Conservation (phyloP, 148 eudicot genomes). For the Persicaria maculosa region DNA sequence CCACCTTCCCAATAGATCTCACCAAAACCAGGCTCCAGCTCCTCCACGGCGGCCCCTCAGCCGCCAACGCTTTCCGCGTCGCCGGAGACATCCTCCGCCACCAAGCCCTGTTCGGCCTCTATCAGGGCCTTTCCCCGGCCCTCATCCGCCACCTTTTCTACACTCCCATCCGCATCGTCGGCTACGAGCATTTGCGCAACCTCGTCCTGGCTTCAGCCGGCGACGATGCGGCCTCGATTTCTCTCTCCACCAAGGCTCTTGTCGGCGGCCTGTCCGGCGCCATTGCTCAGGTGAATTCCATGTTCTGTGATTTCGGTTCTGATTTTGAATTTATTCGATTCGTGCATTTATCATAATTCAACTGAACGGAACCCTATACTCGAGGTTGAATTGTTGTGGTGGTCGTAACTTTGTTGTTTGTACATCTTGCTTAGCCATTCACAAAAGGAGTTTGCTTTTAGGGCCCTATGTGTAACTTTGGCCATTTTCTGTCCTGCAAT, state of each 20-base stretch:
- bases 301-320: not conserved
- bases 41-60: too few relatives aligned
- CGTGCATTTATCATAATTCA: not conserved
- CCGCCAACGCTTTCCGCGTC: too few relatives aligned
- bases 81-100: too few relatives aligned
- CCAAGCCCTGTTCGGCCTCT: too few relatives aligned
- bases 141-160: too few relatives aligned
- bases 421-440: not conserved
- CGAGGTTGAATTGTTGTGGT: too few relatives aligned
- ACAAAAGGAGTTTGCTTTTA: not conserved
- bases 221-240: slow-evolving; percentile 18
- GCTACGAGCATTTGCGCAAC: slow-evolving; percentile 54
- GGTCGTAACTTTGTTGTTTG: too few relatives aligned
- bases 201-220: slow-evolving; percentile 14
- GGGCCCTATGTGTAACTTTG: too few relatives aligned
- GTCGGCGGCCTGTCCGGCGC: slow-evolving; percentile 79
- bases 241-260: slow-evolving; percentile 47
- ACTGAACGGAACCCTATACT: not conserved
- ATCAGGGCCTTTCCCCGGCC: too few relatives aligned
- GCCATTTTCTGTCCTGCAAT: too few relatives aligned
- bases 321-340: slow-evolving; percentile 7
- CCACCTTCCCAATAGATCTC: slow-evolving; percentile 27
- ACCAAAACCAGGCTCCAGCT: too few relatives aligned
- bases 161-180: slow-evolving; percentile 36
- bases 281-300: slow-evolving; percentile 62